Evolutionary conservation across 2,329 filamentous ascomycete species (phyloP).

Genomic region (Penicillium aurantiogriseum): DNA sequence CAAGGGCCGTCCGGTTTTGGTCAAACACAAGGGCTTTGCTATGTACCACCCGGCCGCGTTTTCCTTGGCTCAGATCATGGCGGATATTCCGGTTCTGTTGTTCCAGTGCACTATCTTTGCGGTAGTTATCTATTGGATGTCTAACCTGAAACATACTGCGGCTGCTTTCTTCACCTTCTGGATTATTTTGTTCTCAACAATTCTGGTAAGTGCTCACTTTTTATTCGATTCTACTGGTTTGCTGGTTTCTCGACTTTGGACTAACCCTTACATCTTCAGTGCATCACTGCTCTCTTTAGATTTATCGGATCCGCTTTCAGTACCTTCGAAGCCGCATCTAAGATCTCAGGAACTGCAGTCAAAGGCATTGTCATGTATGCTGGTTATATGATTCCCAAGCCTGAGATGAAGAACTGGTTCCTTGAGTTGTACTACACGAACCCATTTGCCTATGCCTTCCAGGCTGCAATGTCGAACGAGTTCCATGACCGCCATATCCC

Average conservation of each 20-base stretch:
- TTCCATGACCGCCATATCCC: slow-evolving; percentile 30
- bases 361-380: slow-evolving; percentile 34
- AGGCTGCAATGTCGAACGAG: slow-evolving; percentile 32
- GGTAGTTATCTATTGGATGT: slow-evolving; percentile 62
- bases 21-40: slow-evolving; percentile 59
- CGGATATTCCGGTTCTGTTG: slow-evolving; percentile 53
- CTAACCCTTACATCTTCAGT: slow-evolving; percentile 1
- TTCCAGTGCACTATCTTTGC: slow-evolving; percentile 59
- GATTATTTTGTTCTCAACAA: slow-evolving; percentile 36
- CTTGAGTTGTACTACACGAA: slow-evolving; percentile 37
- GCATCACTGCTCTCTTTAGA: slow-evolving; percentile 57
- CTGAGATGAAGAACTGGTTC: slow-evolving; percentile 52
- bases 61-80: slow-evolving; percentile 39
- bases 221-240: background rate
- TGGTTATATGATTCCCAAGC: slow-evolving; percentile 44
- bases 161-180: slow-evolving; percentile 61
- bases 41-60: slow-evolving; percentile 53
- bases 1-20: slow-evolving; percentile 55
- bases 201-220: background rate
- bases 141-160: slow-evolving; percentile 52
- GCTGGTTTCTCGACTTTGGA: slow-evolving; percentile 24
- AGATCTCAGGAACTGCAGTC: slow-evolving; percentile 40
- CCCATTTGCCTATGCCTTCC: slow-evolving; percentile 34
- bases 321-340: slow-evolving; percentile 58
- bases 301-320: slow-evolving; percentile 53